Base-by-base conservation (phyloP, 305 asterid species). In the Fraxinus velutina region DNA sequence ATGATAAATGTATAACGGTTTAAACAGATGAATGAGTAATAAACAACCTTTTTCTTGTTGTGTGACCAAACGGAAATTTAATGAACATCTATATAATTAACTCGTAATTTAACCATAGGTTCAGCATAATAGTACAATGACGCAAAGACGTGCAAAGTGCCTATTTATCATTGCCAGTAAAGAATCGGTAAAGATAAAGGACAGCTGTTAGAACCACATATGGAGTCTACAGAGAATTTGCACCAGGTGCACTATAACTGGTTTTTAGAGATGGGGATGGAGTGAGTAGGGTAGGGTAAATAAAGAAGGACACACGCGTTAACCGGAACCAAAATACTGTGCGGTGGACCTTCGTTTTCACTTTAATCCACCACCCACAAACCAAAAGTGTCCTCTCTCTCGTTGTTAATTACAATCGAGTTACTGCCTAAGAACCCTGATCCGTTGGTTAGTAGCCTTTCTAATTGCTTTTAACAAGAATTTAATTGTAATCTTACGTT, bases 341-440 rank as follows among this genome's bases (percentile, higher is more conserved):
- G 79, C 33, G 39, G 83, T 80, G 83, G 79, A 80, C 83, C 79
- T 52, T 73, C 42, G 2, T 27, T 55, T 33, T 62, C 84, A 75
- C 84, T 62, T 74, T 79, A 9, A 24, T 70, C 75, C 73, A 7
- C 27, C 78, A 44, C 29, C 83, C 79, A 73, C 72, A 47, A 24
- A 15, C 77, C 78, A 55, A 50, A 55, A 22, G 8, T 52, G 36
- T 10, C 6, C 15, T 55, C 75, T 80, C 66, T 17, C 13, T 27
- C 17, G 15, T 12, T 44, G 17, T 13, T 44, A 44, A 12, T 19
- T 32, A 17, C 68, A 21, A 66, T 68, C 39, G 37, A 68, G 17
- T 68, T 30, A 27, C 17, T 27, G 5, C 1, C 2, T 55, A 5
- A 55, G 24, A 55, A 1, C 3, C 10, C 2, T 9, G 15, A 6